A percentile compares a stretch with the other conserved stretches of the same genome.
Conservation (phyloP, 768 basidiomycete genomes). For the Jaapia argillacea region DNA sequence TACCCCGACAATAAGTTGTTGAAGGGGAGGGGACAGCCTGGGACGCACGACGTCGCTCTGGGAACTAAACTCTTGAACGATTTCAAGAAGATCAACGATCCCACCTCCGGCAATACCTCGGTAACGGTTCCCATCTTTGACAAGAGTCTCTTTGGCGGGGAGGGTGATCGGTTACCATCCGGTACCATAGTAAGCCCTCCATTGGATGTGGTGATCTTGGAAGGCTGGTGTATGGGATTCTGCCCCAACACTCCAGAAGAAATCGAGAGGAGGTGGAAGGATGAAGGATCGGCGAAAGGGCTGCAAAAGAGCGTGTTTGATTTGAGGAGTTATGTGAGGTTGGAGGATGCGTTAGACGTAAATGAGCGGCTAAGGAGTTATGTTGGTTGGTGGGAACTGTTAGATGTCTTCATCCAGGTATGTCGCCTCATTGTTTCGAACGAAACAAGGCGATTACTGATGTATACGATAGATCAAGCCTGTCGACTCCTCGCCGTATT, state of each 20-base stretch:
- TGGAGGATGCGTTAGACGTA: slow-evolving; percentile 48
- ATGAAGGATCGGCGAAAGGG: slow-evolving; percentile 24
- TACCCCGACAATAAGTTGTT: slow-evolving; percentile 58
- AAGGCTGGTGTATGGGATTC: slow-evolving; percentile 96
- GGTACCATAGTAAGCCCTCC: slow-evolving; percentile 37
- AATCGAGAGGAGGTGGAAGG: slow-evolving; percentile 43
- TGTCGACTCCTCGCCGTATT: slow-evolving; percentile 21
- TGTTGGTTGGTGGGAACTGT: slow-evolving; percentile 52
- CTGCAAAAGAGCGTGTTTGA: slow-evolving; percentile 21
- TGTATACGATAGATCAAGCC: too few species aligned
- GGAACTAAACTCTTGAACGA: slow-evolving; percentile 41
- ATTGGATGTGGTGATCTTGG: slow-evolving; percentile 79
- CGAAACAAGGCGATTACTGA: slow-evolving; percentile 1
- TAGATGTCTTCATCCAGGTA: slow-evolving; percentile 76
- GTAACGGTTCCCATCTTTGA: slow-evolving; percentile 76
- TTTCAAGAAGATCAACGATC: slow-evolving; percentile 33
- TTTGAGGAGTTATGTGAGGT: slow-evolving; percentile 27
- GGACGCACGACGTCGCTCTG: slow-evolving; percentile 79
- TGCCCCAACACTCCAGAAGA: slow-evolving; percentile 43
- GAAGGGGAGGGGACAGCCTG: slow-evolving; percentile 83
- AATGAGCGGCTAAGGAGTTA: slow-evolving; percentile 59
- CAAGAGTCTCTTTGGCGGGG: slow-evolving; percentile 70
- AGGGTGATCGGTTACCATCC: slow-evolving; percentile 68
- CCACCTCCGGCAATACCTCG: not conserved
- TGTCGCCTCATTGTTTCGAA: not conserved